These are phyloP conservation scores for Rachicladosporium sp. DNA, from an alignment of 2,329 filamentous ascomycete species.

Conservation along the genomic window DNA sequence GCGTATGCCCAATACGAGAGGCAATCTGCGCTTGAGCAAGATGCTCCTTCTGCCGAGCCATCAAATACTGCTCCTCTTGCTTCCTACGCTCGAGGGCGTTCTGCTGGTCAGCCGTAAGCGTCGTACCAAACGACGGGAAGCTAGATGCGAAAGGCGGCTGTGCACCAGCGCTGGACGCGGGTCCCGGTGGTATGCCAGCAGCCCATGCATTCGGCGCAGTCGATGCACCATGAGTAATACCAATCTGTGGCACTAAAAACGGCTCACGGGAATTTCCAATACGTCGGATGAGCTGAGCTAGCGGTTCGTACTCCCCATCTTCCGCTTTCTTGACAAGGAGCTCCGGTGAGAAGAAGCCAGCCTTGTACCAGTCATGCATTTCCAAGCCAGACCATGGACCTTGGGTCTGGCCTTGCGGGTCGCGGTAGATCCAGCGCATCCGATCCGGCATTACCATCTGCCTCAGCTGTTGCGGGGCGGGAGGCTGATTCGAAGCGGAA, in stretches of 20 bases:
- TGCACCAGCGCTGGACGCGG: conserved; percentile 27
- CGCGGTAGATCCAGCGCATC: conserved; percentile 97
- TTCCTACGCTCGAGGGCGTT: conserved; percentile 93
- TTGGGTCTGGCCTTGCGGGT: conserved; percentile 83
- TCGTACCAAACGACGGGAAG: conserved; percentile 93
- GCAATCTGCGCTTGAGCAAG: conserved; percentile 75
- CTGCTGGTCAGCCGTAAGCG: conserved; percentile 91
- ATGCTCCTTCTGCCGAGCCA: conserved; percentile 91
- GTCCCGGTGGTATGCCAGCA: conserved; percentile 13
- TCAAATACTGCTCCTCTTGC: conserved; percentile 94
- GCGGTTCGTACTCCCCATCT: conserved; percentile 83
- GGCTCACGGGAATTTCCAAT: conserved; percentile 97
- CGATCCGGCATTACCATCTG: conserved; percentile 99
- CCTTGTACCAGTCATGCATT: conserved; percentile 99
- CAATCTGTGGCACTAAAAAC: conserved; percentile 94
- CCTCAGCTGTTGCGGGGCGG: conserved; percentile 51
- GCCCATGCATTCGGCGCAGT: conserved; percentile 29
- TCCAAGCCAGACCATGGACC: conserved; percentile 92
- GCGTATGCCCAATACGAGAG: conserved; percentile 59
- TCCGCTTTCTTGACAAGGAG: conserved; percentile 90
- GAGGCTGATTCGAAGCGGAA: conserved; percentile 53
- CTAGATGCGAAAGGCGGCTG: conserved; percentile 81
- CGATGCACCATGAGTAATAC: conserved; percentile 67
- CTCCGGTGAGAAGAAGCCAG: conserved; percentile 91
- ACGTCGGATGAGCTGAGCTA: conserved; percentile 85